Conservation (phyloP, 768 basidiomycete genomes). For the Hydnum rufescens region DNA sequence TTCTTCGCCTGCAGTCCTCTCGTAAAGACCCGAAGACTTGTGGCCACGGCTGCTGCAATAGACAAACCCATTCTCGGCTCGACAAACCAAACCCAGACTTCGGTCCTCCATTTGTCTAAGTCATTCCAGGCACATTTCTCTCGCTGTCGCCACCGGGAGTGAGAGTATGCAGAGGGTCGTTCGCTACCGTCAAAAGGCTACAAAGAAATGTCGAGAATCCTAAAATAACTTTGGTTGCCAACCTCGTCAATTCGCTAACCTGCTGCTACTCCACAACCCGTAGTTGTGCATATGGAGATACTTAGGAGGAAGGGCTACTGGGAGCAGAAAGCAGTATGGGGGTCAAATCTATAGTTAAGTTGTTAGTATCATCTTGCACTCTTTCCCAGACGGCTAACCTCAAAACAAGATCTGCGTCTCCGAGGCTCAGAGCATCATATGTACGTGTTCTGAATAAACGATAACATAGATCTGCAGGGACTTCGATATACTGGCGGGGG, state of each 20-base stretch:
- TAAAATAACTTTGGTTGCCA: conserved; percentile 54
- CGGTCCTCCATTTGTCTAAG: conserved; percentile 17
- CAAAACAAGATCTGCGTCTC: conserved; percentile 27
- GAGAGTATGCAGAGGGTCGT: conserved; percentile 13
- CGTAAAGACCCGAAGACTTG: conserved; percentile 50
- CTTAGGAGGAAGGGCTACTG: conserved; percentile 24
- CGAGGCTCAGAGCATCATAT: conserved; percentile 49
- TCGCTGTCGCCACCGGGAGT: conserved; percentile 11
- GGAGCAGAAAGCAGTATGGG: conserved; percentile 57
- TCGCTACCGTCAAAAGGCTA: conserved; percentile 32
- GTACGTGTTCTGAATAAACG: conserved; percentile 48
- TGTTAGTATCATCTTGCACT: neutral
- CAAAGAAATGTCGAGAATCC: conserved; percentile 67
- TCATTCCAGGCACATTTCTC: conserved; percentile 13
- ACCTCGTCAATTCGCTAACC: conserved; percentile 42
- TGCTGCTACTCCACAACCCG: conserved; percentile 61
- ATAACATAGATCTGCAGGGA: neutral
- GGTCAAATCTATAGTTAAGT: conserved; percentile 43
- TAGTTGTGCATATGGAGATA: conserved; percentile 34
- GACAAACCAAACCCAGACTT: conserved; percentile 44
- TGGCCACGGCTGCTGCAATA: conserved; percentile 69
- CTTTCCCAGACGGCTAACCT: conserved; percentile 23
- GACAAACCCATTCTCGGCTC: conserved; percentile 38
- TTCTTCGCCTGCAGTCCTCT: conserved; percentile 23
- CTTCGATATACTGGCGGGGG: neutral